Evolutionary conservation across 768 basidiomycete species (phyloP).

Genomic region (Cystofilobasidium bisporidii): DNA sequence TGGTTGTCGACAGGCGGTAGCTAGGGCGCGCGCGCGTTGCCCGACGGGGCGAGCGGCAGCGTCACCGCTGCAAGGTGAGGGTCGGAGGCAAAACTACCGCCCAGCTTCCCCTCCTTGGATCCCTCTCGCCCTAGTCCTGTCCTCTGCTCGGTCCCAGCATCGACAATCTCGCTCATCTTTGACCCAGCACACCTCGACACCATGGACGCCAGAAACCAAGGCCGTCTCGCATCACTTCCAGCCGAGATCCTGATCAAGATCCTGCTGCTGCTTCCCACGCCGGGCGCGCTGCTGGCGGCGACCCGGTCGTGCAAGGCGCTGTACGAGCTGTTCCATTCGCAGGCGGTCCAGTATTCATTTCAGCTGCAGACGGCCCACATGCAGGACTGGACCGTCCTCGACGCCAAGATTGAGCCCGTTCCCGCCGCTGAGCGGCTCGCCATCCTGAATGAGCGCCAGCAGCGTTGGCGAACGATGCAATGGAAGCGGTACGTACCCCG

Average conservation of each 20-base stretch:
- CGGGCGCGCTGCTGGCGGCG: conserved; percentile 4
- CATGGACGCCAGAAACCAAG: neutral
- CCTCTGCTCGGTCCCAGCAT: too few relatives aligned
- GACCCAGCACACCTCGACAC: neutral
- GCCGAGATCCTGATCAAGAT: conserved; percentile 22
- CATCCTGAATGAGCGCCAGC: conserved; percentile 16
- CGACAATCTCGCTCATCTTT: neutral
- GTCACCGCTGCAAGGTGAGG: too few relatives aligned
- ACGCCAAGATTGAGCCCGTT: neutral
- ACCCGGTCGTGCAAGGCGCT: conserved; percentile 4
- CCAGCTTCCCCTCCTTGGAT: too few relatives aligned
- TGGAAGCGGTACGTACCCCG: conserved; percentile 4
- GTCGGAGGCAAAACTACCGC: too few relatives aligned
- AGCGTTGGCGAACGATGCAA: conserved; percentile 13
- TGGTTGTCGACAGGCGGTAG: too few relatives aligned
- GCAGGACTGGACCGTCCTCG: conserved; percentile 11
- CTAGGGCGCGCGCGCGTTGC: too few relatives aligned
- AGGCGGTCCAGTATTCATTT: conserved; percentile 21
- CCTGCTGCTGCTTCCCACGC: conserved; percentile 18
- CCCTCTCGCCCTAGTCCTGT: too few relatives aligned
- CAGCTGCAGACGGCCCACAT: conserved; percentile 16
- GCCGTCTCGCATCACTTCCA: neutral
- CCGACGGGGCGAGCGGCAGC: too few relatives aligned
- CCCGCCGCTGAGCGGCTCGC: conserved; percentile 6
- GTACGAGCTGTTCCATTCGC: conserved; percentile 15